Conservation (phyloP, 139 green algal species). For the Chloropicon primus region DNA sequence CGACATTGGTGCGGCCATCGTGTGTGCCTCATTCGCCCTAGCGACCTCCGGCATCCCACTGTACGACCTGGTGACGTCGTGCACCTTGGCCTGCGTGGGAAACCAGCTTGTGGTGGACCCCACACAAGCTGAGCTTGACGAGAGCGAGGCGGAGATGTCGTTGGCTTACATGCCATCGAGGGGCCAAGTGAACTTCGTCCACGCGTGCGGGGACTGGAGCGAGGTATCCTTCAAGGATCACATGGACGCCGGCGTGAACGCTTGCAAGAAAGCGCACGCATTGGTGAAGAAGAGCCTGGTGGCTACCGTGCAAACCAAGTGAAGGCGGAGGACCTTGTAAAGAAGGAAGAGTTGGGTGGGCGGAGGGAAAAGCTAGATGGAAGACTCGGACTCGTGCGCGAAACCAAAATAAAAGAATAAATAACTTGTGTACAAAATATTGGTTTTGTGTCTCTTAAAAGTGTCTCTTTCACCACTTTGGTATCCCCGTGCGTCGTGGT, state of each 20-base stretch:
- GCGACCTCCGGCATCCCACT: background rate
- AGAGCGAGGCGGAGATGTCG: background rate
- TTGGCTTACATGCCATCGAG: background rate
- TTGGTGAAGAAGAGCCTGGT: background rate
- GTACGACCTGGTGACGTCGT: background rate
- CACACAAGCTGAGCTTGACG: background rate
- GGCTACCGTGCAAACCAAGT: too few relatives aligned
- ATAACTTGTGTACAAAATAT: too few relatives aligned
- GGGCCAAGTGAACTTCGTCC: background rate
- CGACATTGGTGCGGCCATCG: background rate
- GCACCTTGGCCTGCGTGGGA: background rate
- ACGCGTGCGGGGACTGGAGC: background rate
- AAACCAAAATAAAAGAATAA: too few relatives aligned
- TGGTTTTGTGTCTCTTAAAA: too few relatives aligned
- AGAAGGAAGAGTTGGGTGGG: too few relatives aligned
- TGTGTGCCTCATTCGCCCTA: background rate
- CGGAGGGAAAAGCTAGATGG: too few relatives aligned
- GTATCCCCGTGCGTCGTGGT: too few relatives aligned
- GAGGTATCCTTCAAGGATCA: background rate
- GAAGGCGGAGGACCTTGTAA: too few relatives aligned
- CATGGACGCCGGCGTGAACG: background rate
- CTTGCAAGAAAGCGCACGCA: background rate
- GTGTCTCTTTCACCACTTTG: too few relatives aligned
- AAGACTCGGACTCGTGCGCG: too few relatives aligned
- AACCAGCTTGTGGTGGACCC: background rate